Evolutionary conservation across 176 grass and related monocot species (phyloP).

Genomic region (Aegilops umbellulata): DNA sequence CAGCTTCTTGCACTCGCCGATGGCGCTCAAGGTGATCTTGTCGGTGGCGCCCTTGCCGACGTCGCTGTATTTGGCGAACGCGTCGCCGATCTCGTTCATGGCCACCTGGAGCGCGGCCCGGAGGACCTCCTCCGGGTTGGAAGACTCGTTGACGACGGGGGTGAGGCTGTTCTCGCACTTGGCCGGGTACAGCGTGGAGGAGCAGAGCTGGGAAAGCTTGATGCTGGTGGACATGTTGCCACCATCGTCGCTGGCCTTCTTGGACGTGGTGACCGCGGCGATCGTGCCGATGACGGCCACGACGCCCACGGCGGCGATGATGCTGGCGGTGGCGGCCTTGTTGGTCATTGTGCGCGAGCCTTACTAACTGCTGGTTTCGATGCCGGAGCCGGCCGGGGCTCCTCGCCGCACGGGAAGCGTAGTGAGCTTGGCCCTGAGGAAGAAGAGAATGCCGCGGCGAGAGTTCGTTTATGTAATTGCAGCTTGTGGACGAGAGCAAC

Average conservation of each 20-base stretch:
- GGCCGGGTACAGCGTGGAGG: conserved; percentile 55
- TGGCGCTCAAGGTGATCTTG: conserved; percentile 44
- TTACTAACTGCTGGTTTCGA: neutral
- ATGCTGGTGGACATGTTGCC: conserved; percentile 26
- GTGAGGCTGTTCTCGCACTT: conserved; percentile 65
- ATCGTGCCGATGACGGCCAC: conserved; percentile 68
- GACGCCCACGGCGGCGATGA: conserved; percentile 55
- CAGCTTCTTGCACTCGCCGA: conserved; percentile 68
- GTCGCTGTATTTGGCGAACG: conserved; percentile 28
- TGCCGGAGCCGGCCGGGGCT: conserved; percentile 18
- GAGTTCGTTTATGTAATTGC: conserved; percentile 19
- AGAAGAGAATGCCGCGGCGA: neutral
- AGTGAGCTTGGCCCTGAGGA: neutral
- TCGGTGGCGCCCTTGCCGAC: conserved; percentile 34
- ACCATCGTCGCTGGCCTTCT: neutral
- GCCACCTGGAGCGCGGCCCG: conserved; percentile 43
- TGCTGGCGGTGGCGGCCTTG: conserved; percentile 44
- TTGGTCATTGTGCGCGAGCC: conserved; percentile 49
- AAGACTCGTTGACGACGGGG: conserved; percentile 33
- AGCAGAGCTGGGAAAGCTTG: conserved; percentile 59
- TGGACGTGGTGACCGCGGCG: conserved; percentile 42
- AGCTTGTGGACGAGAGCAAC: conserved; percentile 39
- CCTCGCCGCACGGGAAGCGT: neutral
- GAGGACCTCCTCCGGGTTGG: conserved; percentile 49
- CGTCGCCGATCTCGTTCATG: conserved; percentile 44